These are phyloP conservation scores for Mariannaea elegans DNA, from an alignment of 2,329 filamentous ascomycete species.

Conservation along the genomic window DNA sequence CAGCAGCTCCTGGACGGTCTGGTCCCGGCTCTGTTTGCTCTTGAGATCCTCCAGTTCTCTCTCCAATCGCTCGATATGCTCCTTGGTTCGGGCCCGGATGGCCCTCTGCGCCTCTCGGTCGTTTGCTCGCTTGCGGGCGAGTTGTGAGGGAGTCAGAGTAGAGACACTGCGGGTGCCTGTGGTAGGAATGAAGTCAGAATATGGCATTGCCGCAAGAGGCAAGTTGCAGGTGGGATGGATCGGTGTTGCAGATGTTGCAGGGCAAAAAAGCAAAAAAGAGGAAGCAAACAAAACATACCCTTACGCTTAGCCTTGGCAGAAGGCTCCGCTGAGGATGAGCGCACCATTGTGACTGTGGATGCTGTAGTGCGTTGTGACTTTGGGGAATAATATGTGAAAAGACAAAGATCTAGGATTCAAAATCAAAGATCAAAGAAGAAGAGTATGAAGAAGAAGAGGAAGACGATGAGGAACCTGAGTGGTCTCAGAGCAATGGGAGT, in stretches of 20 bases:
- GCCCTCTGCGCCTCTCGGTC: slow-evolving; percentile 90
- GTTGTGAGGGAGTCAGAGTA: slow-evolving; percentile 86
- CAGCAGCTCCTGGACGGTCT: slow-evolving; percentile 61
- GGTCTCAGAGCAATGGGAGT: not conserved
- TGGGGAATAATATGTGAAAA: slow-evolving; percentile 12
- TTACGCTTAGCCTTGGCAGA: slow-evolving; percentile 57
- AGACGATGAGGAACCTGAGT: not conserved
- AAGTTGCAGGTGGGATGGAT: slow-evolving; percentile 2
- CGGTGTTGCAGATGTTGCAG: not conserved
- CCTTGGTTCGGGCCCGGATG: slow-evolving; percentile 86
- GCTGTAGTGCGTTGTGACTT: slow-evolving; percentile 11
- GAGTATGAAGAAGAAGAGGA: not conserved
- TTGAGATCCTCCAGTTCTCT: slow-evolving; percentile 77
- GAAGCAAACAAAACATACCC: slow-evolving; percentile 45
- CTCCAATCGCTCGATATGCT: slow-evolving; percentile 83
- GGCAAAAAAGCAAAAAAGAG: not conserved
- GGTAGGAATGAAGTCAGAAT: not conserved
- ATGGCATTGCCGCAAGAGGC: not conserved
- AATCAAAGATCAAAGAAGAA: not conserved
- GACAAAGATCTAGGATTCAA: not conserved
- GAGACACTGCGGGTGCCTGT: slow-evolving; percentile 79
- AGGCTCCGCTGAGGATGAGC: slow-evolving; percentile 55
- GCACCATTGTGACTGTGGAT: slow-evolving; percentile 46
- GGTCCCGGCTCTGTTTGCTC: slow-evolving; percentile 57
- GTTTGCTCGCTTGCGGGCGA: slow-evolving; percentile 90